These are phyloP conservation scores for Rutstroemia sp. DNA, from an alignment of 2,329 filamentous ascomycete species.

Conservation along the genomic window DNA sequence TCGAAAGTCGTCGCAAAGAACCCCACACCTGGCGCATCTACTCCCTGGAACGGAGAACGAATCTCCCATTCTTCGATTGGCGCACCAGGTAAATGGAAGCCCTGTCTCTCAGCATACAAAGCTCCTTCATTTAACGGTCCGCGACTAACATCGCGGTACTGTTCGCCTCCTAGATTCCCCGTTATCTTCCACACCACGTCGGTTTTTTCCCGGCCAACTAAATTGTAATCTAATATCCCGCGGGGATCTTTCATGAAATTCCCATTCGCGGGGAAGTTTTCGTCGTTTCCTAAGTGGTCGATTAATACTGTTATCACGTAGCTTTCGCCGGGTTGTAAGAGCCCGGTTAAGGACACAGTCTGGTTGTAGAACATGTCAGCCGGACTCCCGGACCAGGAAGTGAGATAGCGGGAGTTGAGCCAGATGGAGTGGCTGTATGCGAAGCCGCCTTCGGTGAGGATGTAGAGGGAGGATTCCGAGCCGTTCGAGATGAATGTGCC, in stretches of 20 bases:
- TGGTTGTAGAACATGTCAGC: slow-evolving; percentile 41
- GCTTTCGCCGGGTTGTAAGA: slow-evolving; percentile 38
- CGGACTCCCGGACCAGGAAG: slow-evolving; percentile 55
- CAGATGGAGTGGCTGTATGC: slow-evolving; percentile 64
- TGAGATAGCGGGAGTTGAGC: slow-evolving; percentile 55
- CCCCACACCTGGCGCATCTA: slow-evolving; percentile 43
- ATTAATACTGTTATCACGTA: slow-evolving; percentile 64
- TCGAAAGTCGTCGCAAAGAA: slow-evolving; percentile 51
- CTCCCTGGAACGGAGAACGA: slow-evolving; percentile 35
- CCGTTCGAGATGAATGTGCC: slow-evolving; percentile 58
- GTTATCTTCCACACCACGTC: slow-evolving; percentile 58
- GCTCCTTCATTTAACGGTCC: slow-evolving; percentile 62
- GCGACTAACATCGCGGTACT: slow-evolving; percentile 50
- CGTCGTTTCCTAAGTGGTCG: slow-evolving; percentile 66
- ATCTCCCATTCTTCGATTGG: slow-evolving; percentile 39
- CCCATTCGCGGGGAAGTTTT: slow-evolving; percentile 52
- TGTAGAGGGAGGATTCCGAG: slow-evolving; percentile 46
- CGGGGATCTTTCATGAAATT: slow-evolving; percentile 56
- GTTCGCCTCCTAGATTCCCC: slow-evolving; percentile 59
- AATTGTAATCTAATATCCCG: slow-evolving; percentile 53
- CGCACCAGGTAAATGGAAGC: slow-evolving; percentile 51
- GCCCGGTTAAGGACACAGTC: slow-evolving; percentile 47
- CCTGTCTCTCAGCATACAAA: slow-evolving; percentile 54
- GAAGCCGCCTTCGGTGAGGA: slow-evolving; percentile 57
- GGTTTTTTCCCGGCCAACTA: slow-evolving; percentile 39